A percentile compares a stretch with the other conserved stretches of the same genome.
phyloP scores from a whole-genome alignment of 768 basidiomycete species.

The Lyophyllum semitale region DNA sequence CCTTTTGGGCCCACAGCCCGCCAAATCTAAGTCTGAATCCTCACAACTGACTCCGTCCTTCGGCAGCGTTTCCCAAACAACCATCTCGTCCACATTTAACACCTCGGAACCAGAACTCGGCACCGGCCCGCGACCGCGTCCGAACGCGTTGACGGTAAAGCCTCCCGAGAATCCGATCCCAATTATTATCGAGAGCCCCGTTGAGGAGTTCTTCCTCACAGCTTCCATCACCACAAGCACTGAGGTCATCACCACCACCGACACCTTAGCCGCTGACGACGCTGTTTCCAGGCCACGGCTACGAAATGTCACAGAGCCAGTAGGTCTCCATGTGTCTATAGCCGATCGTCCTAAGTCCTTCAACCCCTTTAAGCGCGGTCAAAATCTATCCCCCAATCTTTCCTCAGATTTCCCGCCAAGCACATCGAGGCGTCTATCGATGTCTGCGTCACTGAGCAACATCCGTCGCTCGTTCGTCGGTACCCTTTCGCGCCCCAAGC shows the following conservation, averaged over 20 bases:
- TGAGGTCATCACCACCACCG: conserved; percentile 11
- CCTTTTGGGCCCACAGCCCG: conserved; percentile 1
- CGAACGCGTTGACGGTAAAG: conserved; percentile 19
- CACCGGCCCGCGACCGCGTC: conserved; percentile 3
- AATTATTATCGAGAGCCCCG: conserved; percentile 39
- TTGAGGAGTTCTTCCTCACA: conserved; percentile 20
- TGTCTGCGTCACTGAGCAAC: conserved; percentile 42
- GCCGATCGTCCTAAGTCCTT: conserved; percentile 31
- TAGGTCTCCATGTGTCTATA: not conserved
- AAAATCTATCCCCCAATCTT: conserved; percentile 14
- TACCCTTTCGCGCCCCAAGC: conserved; percentile 26
- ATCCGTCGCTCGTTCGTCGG: conserved; percentile 48
- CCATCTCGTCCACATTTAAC: conserved; percentile 19
- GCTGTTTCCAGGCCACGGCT: conserved; percentile 1
- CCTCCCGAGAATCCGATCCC: conserved; percentile 24
- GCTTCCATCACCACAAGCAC: not conserved
- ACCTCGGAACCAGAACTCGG: conserved; percentile 18
- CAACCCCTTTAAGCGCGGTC: conserved; percentile 38
- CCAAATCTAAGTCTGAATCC: conserved; percentile 21
- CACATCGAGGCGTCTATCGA: conserved; percentile 21
- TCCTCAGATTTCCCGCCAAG: conserved; percentile 18
- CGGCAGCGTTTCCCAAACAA: conserved; percentile 29
- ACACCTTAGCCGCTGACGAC: conserved; percentile 14
- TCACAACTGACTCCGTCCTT: conserved; percentile 28
- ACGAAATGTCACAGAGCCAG: conserved; percentile 15